These are phyloP conservation scores for Pseudogymnoascus sp. DNA, from an alignment of 2,329 filamentous ascomycete species.

Conservation along the genomic window DNA sequence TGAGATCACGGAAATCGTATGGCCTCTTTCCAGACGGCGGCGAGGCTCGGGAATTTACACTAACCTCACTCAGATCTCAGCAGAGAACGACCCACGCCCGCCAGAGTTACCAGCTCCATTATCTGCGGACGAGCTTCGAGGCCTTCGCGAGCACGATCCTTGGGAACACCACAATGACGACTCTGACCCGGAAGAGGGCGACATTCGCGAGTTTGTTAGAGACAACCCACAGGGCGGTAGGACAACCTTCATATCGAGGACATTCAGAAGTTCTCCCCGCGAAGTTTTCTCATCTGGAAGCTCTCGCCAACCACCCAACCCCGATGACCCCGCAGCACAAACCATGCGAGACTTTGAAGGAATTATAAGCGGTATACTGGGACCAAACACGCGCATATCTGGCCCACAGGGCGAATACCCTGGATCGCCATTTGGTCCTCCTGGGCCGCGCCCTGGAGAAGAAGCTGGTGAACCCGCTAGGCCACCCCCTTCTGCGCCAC, in stretches of 20 bases:
- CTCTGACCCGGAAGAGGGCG: conserved; percentile 50
- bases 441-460: not conserved
- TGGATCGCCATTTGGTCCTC: not conserved
- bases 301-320: not conserved
- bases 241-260: conserved; percentile 22
- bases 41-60: not conserved
- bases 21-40: not conserved
- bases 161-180: conserved; percentile 30
- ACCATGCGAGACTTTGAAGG: not conserved
- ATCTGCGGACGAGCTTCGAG: conserved; percentile 11
- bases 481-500: not conserved
- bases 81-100: conserved; percentile 52
- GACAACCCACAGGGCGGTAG: conserved; percentile 21
- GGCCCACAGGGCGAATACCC: not conserved
- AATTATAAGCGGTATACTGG: not conserved
- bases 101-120: conserved; percentile 22
- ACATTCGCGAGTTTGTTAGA: conserved; percentile 42
- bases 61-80: not conserved
- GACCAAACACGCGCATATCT: not conserved
- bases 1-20: conserved; percentile 79
- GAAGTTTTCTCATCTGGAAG: not conserved
- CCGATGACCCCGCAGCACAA: not conserved
- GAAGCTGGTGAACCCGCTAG: not conserved
- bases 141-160: conserved; percentile 22
- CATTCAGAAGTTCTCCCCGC: conserved; percentile 15